Conservation (phyloP, 345 rosid genomes). For the Citrus inodora region DNA sequence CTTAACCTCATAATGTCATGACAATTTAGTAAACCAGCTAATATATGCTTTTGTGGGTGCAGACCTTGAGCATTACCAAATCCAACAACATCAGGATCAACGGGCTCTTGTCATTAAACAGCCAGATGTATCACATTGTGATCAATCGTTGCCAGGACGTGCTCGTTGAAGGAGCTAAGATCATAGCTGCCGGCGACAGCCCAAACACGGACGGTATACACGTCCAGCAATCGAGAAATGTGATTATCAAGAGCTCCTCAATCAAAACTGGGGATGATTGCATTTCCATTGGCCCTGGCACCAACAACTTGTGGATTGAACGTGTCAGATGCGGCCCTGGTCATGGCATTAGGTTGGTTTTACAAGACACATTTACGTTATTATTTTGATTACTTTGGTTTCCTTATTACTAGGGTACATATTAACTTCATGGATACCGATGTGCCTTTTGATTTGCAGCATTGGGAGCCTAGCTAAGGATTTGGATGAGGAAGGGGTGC, state of each 20-base stretch:
- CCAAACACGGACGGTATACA: constrained; percentile 38
- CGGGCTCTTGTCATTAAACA: constrained; percentile 21
- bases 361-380: no score
- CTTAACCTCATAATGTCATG: neutral
- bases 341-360: constrained; percentile 27
- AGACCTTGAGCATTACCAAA: constrained; percentile 23
- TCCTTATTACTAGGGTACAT: no score
- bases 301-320: constrained; percentile 21
- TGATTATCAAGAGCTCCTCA: neutral
- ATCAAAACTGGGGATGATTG: constrained; percentile 35
- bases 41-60: neutral
- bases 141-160: constrained; percentile 20
- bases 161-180: constrained; percentile 4
- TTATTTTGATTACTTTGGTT: no score
- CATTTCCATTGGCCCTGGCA: constrained; percentile 26
- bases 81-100: constrained; percentile 21
- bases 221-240: constrained; percentile 18
- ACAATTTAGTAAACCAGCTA: no score
- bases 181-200: constrained; percentile 12
- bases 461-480: constrained; percentile 58
- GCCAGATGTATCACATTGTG: constrained; percentile 27
- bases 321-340: constrained; percentile 34
- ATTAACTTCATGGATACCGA: no score
- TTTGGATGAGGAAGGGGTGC: constrained; percentile 44
- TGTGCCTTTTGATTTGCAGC: constrained; percentile 26